Base-by-base conservation (phyloP, 345 rosid species). In the Erodium maritimum region DNA sequence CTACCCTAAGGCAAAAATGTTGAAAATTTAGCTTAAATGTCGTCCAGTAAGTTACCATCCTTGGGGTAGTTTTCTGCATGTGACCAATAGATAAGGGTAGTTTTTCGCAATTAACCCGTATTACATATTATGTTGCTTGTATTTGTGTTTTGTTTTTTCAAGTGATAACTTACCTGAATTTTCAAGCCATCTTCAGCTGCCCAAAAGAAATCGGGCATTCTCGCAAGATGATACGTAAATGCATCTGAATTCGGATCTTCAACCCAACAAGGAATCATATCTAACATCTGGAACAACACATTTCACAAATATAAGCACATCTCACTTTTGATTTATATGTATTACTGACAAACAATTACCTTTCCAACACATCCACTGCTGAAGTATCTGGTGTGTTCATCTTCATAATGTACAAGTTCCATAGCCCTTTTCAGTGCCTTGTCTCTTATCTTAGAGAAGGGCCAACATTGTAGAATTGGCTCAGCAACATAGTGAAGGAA, bases 121-220 rank as follows among this genome's bases (percentile, higher is more conserved):
- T n/a, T n/a, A n/a, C n/a, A n/a, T n/a, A 12, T 21, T 6, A 17
- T 17, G 21, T 19, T 19, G 2, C 13, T 0, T 52, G 3, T 52
- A 1, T 19, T 52, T 52, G 8, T 16, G 21, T 0, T 16, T 1
- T 17, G 50, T 33, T 33, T 29, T 34, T 37, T 25, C n/a, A 11
- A 9, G 9, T n/a, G 17, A 19, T 57, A 25, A 17, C 21, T 23
- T 12, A 70, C 84, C 82, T 81, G 83, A 74, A 86, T 69, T 71
- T 82, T 86, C 71, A 86, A 23, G 10, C 89, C 89, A 54, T 86
- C 94, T 77, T 86, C 87, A 5, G 90, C 90, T 13, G 83, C 24
- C 94, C 90, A 86, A 55, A 72, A 79, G 61, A 67, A 86, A 57
- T 86, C 90, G 0, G 87, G 85, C 45, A 86, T 60, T 58, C 89